These are phyloP conservation scores for Candida sp. DNA, from an alignment of 1,139 yeast genomes.

Conservation along the genomic window DNA sequence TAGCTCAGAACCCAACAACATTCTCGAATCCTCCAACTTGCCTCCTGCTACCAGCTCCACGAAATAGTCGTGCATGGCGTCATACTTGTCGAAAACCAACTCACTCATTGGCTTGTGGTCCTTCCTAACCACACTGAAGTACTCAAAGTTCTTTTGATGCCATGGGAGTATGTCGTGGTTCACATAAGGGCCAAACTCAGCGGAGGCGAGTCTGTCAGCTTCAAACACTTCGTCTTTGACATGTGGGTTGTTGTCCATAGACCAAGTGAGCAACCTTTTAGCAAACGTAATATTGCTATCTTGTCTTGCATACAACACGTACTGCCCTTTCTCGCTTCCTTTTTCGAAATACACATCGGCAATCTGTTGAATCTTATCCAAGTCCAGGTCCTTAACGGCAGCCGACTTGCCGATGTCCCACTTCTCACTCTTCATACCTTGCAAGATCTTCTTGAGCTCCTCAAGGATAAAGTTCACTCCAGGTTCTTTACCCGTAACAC, in stretches of 20 bases:
- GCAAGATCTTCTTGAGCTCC: slow-evolving; percentile 3
- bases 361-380: slow-evolving; percentile 28
- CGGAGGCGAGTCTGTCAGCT: slow-evolving; percentile 2
- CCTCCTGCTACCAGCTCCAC: slow-evolving; percentile 4
- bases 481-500: slow-evolving; percentile 6
- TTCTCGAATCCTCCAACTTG: slow-evolving; percentile 9
- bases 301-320: slow-evolving; percentile 6
- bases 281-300: slow-evolving; percentile 32
- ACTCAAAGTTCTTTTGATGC: slow-evolving; percentile 30
- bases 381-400: slow-evolving; percentile 29
- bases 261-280: slow-evolving; percentile 44
- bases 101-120: slow-evolving; percentile 9
- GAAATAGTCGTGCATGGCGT: slow-evolving; percentile 11
- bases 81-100: slow-evolving; percentile 13
- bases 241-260: slow-evolving; percentile 38
- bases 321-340: slow-evolving; percentile 17
- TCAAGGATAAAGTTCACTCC: slow-evolving; percentile 6
- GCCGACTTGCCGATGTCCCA: slow-evolving; percentile 33
- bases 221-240: slow-evolving; percentile 20
- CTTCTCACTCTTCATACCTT: slow-evolving; percentile 23
- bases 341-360: slow-evolving; percentile 41
- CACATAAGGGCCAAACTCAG: slow-evolving; percentile 27
- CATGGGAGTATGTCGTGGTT: slow-evolving; percentile 41
- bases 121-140: slow-evolving; percentile 15
- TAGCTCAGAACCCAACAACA: background rate